Evolutionary conservation across 495 filamentous ascomycete species (phyloP), one percentile per base, ranked within the genome.

Genomic region (Aspergillus haitiensis): DNA sequence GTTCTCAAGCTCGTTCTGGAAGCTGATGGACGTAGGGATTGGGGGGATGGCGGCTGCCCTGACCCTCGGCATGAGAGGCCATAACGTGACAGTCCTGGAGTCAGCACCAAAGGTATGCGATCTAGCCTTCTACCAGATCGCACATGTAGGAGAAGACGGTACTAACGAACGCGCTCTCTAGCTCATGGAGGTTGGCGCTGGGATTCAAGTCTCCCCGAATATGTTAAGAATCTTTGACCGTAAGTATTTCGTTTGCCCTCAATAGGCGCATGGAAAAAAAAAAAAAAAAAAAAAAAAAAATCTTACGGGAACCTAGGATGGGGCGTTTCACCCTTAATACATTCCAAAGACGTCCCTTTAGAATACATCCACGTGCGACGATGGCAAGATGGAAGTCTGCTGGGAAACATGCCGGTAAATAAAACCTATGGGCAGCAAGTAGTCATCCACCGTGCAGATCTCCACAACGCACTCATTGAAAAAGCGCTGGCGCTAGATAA

Each of bases 181-280:
- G 71, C 64, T 76, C 42, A 77, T 77, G 62, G 84, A 88, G 70
- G 87, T 92, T 48, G 90, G 90, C 60, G 89, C 88, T 6, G 89
- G 89, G 13, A 90, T 93, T 62, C 88, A 93, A 70, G 81, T 92
- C 12, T 87, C 89, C 8, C 88, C 88, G 4, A 92, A 93, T 60
- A 88, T 92, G 77, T 76, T 84, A 32, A 82, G 84, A 2, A 81
- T 93, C 31, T 78, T 92, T 10, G 85, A 90, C 66, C 75, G 75
- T 78, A 60, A 67, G 73, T 67, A 49, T 16, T 31, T 6, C 1
- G 21, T 8, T 18, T 32, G 18, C 27, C 15, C n/a, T 6, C 8
- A 2, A 7, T 21, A 12, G 16, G 18, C 15, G 21, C 6, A 11
- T 10, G 10, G 15, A 35, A n/a, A n/a, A n/a, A n/a, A 34, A 32